Evolutionary conservation across 1,284 basidiomycete genomes (phyloP), one percentile per base, ranked within the genome.

Genomic region (Ceratobasidium papillatum): DNA sequence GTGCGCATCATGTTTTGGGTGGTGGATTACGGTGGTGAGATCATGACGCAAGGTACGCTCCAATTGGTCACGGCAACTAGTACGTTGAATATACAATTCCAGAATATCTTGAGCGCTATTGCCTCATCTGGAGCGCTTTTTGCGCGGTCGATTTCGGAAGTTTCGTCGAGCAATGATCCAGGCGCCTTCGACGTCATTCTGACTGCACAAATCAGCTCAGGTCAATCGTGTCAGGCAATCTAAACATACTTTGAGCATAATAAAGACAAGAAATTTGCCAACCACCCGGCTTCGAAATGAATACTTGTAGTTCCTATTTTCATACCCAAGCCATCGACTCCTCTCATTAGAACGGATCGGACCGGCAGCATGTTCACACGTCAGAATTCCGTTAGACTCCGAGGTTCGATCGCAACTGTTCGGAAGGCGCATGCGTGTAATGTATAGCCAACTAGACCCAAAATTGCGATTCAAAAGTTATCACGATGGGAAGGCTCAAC

Each of bases 21-120:
- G 41, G 32, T 49, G 14, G 45, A 36, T 47, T 65, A 17, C 62
- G 25, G 41, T 47, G 63, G 45, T 51, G 63, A 51, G 63, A 22
- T 36, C 47, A 52, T n/a, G 49, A 32, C 45, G 45, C 47, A 51
- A 65, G 63, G 47, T 51, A 65, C 63, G 34, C 17, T 11, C 58
- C 58, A 38, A 58, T 38, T 34, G 56, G 56, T 38, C 14, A 38
- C 30, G 2, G 14, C 56, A 22, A 27, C 14, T 38, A 17, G 4
- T 12, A 17, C 8, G 9, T 36, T 58, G 56, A 32, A 38, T 19
- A 36, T 17, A 27, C 4, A 32, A 58, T 19, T 36, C 12, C 8
- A 58, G n/a, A 17, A 25, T 8, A 36, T 58, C 12, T 58, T 32
- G 27, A 12, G 54, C 54, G 54, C n/a, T 32, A n/a, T 14, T 22